Conservation (phyloP, 768 basidiomycete genomes). For the Lactifluus hygrophoroides region DNA sequence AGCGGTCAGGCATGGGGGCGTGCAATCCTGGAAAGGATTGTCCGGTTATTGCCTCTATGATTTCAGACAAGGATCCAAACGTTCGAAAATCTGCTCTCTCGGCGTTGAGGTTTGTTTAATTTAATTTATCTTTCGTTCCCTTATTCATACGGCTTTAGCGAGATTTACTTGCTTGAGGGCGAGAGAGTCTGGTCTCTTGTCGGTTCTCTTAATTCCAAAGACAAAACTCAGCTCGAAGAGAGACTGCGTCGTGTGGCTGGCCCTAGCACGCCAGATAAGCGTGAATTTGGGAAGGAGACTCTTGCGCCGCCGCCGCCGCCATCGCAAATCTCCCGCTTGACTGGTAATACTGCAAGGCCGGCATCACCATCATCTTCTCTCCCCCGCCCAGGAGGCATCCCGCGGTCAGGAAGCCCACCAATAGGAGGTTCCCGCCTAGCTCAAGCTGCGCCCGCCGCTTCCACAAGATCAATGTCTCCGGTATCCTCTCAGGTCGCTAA, state of each 20-base stretch:
- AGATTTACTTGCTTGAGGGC: slow-evolving; percentile 73
- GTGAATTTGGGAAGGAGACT: slow-evolving; percentile 29
- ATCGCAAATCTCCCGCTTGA: slow-evolving; percentile 46
- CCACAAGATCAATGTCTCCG: slow-evolving; percentile 32
- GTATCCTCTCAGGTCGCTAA: slow-evolving; percentile 24
- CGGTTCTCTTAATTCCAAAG: slow-evolving; percentile 69
- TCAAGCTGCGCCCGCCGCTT: slow-evolving; percentile 36
- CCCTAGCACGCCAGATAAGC: slow-evolving; percentile 40
- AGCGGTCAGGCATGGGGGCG: slow-evolving; percentile 71
- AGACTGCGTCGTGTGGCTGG: slow-evolving; percentile 75
- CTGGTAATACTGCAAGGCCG: slow-evolving; percentile 39
- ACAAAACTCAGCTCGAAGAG: slow-evolving; percentile 89
- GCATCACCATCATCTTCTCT: slow-evolving; percentile 36
- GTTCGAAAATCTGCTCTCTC: slow-evolving; percentile 84
- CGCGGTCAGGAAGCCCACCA: slow-evolving; percentile 43
- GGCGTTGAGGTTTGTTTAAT: slow-evolving; percentile 58
- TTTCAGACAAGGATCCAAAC: slow-evolving; percentile 82
- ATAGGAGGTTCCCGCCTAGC: slow-evolving; percentile 34
- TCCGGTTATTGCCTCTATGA: slow-evolving; percentile 64
- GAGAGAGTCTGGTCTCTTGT: slow-evolving; percentile 80
- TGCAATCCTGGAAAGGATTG: slow-evolving; percentile 80
- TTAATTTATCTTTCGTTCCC: slow-evolving; percentile 5
- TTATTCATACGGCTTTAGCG: slow-evolving; percentile 35
- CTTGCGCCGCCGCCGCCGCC: slow-evolving; percentile 35
- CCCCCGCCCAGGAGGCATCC: slow-evolving; percentile 36